These are phyloP conservation scores for Hydrangea macrophylla DNA, from an alignment of 148 eudicot genomes.

Conservation along the genomic window DNA sequence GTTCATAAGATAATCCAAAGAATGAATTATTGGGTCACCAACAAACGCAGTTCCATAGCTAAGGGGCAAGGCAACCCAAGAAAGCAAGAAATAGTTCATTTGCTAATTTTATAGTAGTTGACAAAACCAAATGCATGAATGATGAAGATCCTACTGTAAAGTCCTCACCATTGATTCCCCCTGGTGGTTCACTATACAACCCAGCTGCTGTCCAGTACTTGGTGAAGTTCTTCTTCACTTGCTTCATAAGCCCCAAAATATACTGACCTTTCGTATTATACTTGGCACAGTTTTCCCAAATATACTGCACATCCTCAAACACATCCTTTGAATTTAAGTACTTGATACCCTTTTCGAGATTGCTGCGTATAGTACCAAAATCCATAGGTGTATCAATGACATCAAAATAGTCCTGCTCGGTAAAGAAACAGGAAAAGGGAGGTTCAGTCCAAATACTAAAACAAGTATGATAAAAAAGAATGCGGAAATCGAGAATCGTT, in stretches of 20 bases:
- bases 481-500: constrained; percentile 3
- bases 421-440: too few species aligned
- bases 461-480: neutral
- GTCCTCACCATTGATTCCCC: constrained; percentile 39
- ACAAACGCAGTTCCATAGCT: neutral
- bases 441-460: too few species aligned
- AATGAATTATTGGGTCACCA: neutral
- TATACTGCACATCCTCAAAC: constrained; percentile 54
- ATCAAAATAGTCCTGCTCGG: constrained; percentile 70
- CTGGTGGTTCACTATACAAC: constrained; percentile 38
- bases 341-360: constrained; percentile 60
- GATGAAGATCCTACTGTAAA: constrained; percentile 6
- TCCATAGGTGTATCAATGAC: constrained; percentile 76
- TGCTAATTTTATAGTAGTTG: neutral
- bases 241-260: constrained; percentile 71
- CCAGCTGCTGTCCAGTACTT: constrained; percentile 64
- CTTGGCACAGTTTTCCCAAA: constrained; percentile 67
- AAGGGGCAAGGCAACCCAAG: neutral
- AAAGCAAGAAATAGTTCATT: neutral
- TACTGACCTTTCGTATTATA: constrained; percentile 68
- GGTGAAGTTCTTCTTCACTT: constrained; percentile 58
- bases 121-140: neutral
- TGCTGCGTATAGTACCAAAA: constrained; percentile 58
- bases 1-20: neutral
- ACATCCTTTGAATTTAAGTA: constrained; percentile 63